Base-by-base conservation (phyloP, 169 alveolate genomes). In the Cryptosporidium felis region DNA sequence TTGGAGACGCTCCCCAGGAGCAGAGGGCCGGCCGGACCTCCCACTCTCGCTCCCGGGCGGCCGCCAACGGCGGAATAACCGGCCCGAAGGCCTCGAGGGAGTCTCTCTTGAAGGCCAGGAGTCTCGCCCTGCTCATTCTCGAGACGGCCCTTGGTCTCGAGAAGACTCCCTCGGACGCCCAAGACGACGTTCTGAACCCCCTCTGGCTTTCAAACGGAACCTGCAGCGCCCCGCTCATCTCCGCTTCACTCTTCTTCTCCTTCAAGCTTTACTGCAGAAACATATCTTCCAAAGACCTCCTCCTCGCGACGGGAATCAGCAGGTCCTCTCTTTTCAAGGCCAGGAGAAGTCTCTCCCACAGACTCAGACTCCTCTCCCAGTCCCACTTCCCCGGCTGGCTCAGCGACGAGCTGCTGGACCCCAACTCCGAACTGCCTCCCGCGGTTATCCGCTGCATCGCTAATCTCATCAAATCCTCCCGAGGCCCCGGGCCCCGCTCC, bases 311-410 rank as follows among this genome's bases (percentile, higher is more conserved):
- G 16, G 85, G 85, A 10, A 14, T 56, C 26, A 74, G 85, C 26
- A 49, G 41, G n/a, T 53, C 74, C 5, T 36, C 85, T 2, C 18
- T 74, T 6, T 38, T 40, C 47, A 74, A 56, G n/a, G 56, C 56
- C 16, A 74, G 56, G 41, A 49, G 14, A 49, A 5, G 23, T 21
- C 40, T 74, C 16, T 53, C 85, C 47, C 32, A 26, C 9, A 28
- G 41, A 10, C 38, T 74, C 38, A 51, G 45, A 41, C 28, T 36
- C 1, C n/a, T 74, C 9, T 53, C 67, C 9, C 60, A 74, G 18
- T 53, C 23, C 8, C 42, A 53, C 40, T 74, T 74, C 21, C 85
- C 85, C 9, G 85, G 85, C 14, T 49, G 81, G 81, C 59, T 65
- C n/a, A 18, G 61, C 26, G 56, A 61, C 30, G 49, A 28, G 9